Evolutionary conservation across 805 yeast genomes (phyloP), one percentile per base, ranked within the genome.

Genomic region (Cyberlindnera euphorbiae): DNA sequence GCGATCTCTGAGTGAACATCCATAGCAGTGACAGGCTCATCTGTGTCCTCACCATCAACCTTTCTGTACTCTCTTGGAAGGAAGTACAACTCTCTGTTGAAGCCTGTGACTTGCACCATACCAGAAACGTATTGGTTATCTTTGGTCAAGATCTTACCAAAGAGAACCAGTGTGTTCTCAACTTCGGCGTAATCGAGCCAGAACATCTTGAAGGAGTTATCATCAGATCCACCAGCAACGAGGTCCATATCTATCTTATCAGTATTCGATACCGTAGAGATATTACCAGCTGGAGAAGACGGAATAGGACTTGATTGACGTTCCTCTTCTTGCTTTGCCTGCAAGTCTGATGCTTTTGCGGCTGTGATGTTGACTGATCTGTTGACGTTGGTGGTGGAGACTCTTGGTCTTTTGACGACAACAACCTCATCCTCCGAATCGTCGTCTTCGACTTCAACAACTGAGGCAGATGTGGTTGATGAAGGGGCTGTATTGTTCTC

Each of bases 161-260:
- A 90, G 8, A 93, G 66, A 14, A 85, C 57, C 32, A 93, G 61
- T 0, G 78, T 62, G 47, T 72, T 72, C 40, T 80, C 84, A 10
- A 82, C 76, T 55, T 90, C 97, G 17, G 82, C 69, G 57, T 79
- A 88, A 59, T 93, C 98, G 21, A 84, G 62, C 97, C 97, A 93
- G 58, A 73, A 93, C 79, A 90, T 78, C 49, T 75, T 74, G 55
- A 88, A 72, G 1, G 60, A 62, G 28, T 60, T 63, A 24, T 56
- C 62, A 11, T 34, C 33, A 32, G 52, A 51, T 17, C 50, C 58
- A 4, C 46, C 53, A 11, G 52, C 50, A 8, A 53, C 41, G 24
- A 46, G 28, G 4, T 40, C 50, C 37, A 42, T 44, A 7, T 44
- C 51, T 6, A 53, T 23, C 26, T 49, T 51, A 3, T 51, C 49